Conservation (phyloP, 1,284 basidiomycete species). For the Melampsora americana region DNA sequence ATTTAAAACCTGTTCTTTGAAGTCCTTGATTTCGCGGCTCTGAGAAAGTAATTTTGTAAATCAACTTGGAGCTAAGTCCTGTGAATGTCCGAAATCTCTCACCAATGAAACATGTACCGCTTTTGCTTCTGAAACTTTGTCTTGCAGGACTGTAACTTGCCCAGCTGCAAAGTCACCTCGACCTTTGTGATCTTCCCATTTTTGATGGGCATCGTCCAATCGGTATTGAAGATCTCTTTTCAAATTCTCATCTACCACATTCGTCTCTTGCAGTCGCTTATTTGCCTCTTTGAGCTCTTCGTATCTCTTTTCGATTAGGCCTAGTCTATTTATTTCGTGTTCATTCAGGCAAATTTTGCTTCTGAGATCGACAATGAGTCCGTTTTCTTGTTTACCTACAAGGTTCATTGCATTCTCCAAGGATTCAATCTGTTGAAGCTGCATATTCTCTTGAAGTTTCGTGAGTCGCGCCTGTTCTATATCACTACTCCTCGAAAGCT, state of each 20-base stretch:
- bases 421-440: neutral
- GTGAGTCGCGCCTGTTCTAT: neutral
- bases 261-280: neutral
- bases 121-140: conserved; percentile 21
- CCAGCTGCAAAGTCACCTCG: conserved; percentile 21
- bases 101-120: conserved; percentile 8
- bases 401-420: neutral
- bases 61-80: neutral
- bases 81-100: neutral
- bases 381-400: neutral
- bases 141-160: conserved; percentile 19
- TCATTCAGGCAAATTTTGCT: neutral
- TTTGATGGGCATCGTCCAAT: conserved; percentile 11
- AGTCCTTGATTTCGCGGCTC: conserved; percentile 24
- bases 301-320: conserved; percentile 4
- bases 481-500: neutral
- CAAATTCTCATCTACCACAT: neutral
- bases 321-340: conserved; percentile 9
- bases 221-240: conserved; percentile 18
- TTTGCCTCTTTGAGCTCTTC: neutral
- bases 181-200: conserved; percentile 29
- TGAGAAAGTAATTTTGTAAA: conserved; percentile 1
- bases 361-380: neutral
- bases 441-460: neutral
- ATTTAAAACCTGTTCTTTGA: conserved; percentile 14